A percentile compares a stretch with the other conserved stretches of the same genome.
Conservation (phyloP, 257 asterid species). For the Ballota nigra region DNA sequence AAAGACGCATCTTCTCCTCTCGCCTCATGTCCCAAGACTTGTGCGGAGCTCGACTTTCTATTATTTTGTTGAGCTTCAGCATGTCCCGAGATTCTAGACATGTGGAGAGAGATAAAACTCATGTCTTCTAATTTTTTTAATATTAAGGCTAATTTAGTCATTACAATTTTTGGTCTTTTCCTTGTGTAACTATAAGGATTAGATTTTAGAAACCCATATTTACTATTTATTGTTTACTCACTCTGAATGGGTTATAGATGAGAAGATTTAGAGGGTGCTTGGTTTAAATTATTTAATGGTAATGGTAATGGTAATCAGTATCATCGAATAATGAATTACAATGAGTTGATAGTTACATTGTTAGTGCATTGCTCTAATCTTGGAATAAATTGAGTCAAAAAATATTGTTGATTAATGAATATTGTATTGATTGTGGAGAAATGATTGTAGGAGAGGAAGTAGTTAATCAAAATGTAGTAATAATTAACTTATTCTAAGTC, state of each 20-base stretch:
- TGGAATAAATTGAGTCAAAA: too few relatives aligned
- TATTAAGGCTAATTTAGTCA: not conserved
- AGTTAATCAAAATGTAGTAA: too few relatives aligned
- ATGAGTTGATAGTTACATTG: too few relatives aligned
- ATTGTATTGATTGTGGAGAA: too few relatives aligned
- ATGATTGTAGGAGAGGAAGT: too few relatives aligned
- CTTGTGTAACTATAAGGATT: not conserved
- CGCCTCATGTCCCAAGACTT: not conserved
- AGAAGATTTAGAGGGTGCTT: too few relatives aligned
- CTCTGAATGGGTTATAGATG: not conserved
- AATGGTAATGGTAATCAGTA: too few relatives aligned
- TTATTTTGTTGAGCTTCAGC: not conserved
- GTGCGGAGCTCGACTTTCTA: not conserved
- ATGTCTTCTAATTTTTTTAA: not conserved
- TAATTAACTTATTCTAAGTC: too few relatives aligned
- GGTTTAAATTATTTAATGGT: too few relatives aligned
- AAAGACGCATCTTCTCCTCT: not conserved
- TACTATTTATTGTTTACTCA: not conserved
- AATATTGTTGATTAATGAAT: too few relatives aligned
- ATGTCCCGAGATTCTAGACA: not conserved
- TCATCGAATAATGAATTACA: too few relatives aligned
- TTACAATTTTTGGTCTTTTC: not conserved
- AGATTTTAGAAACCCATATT: not conserved
- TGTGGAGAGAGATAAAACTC: not conserved
- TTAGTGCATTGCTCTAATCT: too few relatives aligned